phyloP scores from a whole-genome alignment of 768 basidiomycete species.

The Gautieria morchelliformis region DNA sequence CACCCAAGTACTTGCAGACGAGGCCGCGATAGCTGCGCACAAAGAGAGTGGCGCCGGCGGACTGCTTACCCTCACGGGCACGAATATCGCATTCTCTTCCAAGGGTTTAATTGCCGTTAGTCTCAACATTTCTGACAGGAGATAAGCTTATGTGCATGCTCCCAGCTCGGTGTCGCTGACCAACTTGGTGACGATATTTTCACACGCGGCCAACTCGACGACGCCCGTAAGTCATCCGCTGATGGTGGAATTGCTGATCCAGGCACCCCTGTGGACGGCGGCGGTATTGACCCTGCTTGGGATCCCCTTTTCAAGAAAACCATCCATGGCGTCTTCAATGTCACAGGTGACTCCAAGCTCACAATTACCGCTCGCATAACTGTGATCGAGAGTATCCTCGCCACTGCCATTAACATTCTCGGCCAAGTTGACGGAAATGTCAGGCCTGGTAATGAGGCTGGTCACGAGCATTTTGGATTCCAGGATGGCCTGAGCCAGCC shows the following conservation, averaged over 20 bases:
- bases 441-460: constrained; percentile 16
- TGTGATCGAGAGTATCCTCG: constrained; percentile 19
- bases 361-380: constrained; percentile 17
- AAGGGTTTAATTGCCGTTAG: too few relatives aligned
- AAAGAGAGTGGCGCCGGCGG: too few relatives aligned
- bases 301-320: not conserved
- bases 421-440: constrained; percentile 25
- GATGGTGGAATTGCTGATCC: constrained; percentile 20
- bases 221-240: not conserved
- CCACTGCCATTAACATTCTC: constrained; percentile 31
- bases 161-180: too few relatives aligned
- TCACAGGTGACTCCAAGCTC: constrained; percentile 20
- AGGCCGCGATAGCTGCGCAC: not conserved
- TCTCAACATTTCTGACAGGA: too few relatives aligned
- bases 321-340: constrained; percentile 14
- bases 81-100: too few relatives aligned
- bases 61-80: too few relatives aligned
- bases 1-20: constrained; percentile 24
- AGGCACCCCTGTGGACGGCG: constrained; percentile 15
- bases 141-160: too few relatives aligned
- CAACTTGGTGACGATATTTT: not conserved
- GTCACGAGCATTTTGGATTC: constrained; percentile 23
- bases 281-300: constrained; percentile 4
- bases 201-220: constrained; percentile 6
- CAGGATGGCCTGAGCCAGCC: not conserved